These are phyloP conservation scores for Vigna trinervia DNA, from an alignment of 306 rosid species.

Conservation along the genomic window DNA sequence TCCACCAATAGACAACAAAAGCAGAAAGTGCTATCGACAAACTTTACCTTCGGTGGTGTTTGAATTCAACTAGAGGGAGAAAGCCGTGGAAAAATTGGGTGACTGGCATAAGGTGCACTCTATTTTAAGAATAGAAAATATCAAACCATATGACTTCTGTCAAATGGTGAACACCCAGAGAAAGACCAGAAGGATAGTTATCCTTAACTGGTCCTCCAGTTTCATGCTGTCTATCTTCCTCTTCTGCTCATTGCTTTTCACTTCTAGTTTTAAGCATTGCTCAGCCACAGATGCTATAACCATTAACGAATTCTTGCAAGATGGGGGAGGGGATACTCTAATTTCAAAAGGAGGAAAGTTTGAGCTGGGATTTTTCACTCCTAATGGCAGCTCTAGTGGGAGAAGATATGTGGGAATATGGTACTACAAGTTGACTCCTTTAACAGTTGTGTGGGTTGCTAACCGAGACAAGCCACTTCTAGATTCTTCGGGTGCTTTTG, in stretches of 20 bases:
- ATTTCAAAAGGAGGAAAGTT: slow-evolving; percentile 66
- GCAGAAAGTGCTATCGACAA: slow-evolving; percentile 35
- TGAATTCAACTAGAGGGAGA: slow-evolving; percentile 42
- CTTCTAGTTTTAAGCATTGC: slow-evolving; percentile 43
- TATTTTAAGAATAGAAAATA: slow-evolving; percentile 23
- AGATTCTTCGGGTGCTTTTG: slow-evolving; percentile 58
- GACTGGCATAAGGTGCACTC: background rate
- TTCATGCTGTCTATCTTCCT: slow-evolving; percentile 47
- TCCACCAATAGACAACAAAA: slow-evolving; percentile 46
- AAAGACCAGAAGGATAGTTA: slow-evolving; percentile 43
- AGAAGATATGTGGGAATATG: slow-evolving; percentile 83
- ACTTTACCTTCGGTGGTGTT: slow-evolving; percentile 41
- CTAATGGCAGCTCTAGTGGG: slow-evolving; percentile 62
- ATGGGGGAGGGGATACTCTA: slow-evolving; percentile 54
- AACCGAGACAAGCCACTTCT: slow-evolving; percentile 67
- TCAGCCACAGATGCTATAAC: slow-evolving; percentile 58
- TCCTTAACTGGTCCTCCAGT: slow-evolving; percentile 48
- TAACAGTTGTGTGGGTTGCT: slow-evolving; percentile 77
- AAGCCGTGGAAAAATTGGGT: slow-evolving; percentile 37
- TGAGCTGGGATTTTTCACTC: slow-evolving; percentile 75
- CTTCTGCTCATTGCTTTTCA: slow-evolving; percentile 48
- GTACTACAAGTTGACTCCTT: slow-evolving; percentile 64
- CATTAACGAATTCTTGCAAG: slow-evolving; percentile 46
- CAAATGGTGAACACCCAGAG: slow-evolving; percentile 50
- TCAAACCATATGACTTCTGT: slow-evolving; percentile 36